Evolutionary conservation across 495 filamentous ascomycete species (phyloP).

Genomic region (Hyaloscypha finlandica): DNA sequence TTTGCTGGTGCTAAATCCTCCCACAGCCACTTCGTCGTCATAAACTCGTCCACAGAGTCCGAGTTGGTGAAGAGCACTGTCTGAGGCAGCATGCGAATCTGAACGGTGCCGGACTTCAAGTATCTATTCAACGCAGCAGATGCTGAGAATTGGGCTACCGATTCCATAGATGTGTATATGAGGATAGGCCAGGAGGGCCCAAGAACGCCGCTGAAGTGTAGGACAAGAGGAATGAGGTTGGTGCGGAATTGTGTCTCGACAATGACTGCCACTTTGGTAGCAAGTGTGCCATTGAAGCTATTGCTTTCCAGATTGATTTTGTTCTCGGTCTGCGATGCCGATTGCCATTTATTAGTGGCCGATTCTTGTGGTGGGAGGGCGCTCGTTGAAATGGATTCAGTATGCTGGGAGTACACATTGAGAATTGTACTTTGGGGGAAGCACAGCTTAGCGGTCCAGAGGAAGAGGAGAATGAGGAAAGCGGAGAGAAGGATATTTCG

Average conservation of each 20-base stretch:
- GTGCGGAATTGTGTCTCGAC: constrained; percentile 26
- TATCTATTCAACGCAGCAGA: constrained; percentile 24
- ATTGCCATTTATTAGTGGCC: not conserved
- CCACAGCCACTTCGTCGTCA: constrained; percentile 35
- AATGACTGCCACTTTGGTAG: constrained; percentile 29
- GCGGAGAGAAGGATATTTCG: constrained; percentile 28
- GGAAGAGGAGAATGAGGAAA: constrained; percentile 24
- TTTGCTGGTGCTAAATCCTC: constrained; percentile 33
- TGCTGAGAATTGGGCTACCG: constrained; percentile 20
- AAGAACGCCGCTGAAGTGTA: constrained; percentile 38
- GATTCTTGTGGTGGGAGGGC: not conserved
- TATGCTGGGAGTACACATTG: constrained; percentile 4
- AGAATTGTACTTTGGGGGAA: constrained; percentile 24
- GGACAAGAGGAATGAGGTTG: constrained; percentile 31
- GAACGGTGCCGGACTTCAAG: constrained; percentile 15
- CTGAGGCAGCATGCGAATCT: constrained; percentile 26
- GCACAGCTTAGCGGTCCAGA: constrained; percentile 28
- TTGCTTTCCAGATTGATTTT: not conserved
- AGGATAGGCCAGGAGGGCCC: constrained; percentile 36
- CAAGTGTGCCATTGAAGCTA: constrained; percentile 20
- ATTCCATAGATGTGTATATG: constrained; percentile 33
- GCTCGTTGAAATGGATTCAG: not conserved
- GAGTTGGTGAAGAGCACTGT: constrained; percentile 25
- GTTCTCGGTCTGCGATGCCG: constrained; percentile 1
- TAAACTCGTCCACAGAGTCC: constrained; percentile 26